Evolutionary conservation across 441 rosid species (phyloP), one percentile per base, ranked within the genome.

Genomic region (Euphorbia schlechtendalii): DNA sequence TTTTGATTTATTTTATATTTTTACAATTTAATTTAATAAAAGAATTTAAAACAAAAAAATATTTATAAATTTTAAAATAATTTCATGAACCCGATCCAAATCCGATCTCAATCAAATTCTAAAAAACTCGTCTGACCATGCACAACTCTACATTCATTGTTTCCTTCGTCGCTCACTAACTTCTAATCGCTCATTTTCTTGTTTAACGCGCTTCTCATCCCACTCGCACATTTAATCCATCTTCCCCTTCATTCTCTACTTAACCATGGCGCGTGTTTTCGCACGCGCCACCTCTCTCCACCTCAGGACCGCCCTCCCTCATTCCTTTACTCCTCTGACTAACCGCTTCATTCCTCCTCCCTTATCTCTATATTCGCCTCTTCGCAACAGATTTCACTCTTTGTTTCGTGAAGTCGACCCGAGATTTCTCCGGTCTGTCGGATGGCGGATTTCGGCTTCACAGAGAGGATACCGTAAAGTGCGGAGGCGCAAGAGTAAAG

Each of bases 401-500:
- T 15, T 77, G 4, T 74, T 70, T 69, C 53, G 52, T 17, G 59
- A 25, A 40, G 75, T 51, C 27, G 79, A 71, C 4, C 70, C 72
- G 61, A 76, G 64, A 67, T 22, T 70, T 27, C 61, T 49, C 34
- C 74, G 71, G 68, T 60, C 73, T 6, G 18, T 17, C 15, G 67
- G 68, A 56, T 49, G 45, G 20, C 59, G 59, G 55, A 73, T 75
- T 4, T 79, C 67, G 22, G 86, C 83, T 24, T 69, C 68, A 58
- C 81, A 76, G 80, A 86, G 89, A 76, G 92, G 77, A 18, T 88
- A 83, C 70, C 74, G 97, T 69, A 86, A 88, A 73, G 59, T 74
- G 76, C 80, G 88, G 70, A 71, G 78, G 71, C 78, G 70, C 17
- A 86, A 73, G 83, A 77, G 67, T 55, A 86, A 79, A 64, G 80